Evolutionary conservation across 805 yeast genomes (phyloP), one percentile per base, ranked within the genome.

Genomic region (Debaryomyces maramus): DNA sequence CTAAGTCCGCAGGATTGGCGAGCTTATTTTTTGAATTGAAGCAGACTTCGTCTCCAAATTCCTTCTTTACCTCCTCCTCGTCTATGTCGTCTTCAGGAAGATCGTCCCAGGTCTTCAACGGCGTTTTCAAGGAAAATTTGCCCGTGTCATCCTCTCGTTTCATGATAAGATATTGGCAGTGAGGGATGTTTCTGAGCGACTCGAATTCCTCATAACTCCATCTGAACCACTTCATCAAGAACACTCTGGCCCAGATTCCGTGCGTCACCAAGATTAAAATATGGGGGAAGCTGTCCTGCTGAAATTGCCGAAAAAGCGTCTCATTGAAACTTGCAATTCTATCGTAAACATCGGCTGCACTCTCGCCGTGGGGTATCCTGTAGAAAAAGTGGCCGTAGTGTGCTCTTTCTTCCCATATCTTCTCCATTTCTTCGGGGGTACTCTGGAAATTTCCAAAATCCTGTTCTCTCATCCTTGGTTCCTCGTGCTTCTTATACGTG

Each of bases 261-360:
- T 90, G 97, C 4, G 96, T 85, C 29, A 90, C 96, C 30, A 90
- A 65, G 2, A 90, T 88, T 28, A 88, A 72, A 14, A 89, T 84
- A 43, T 79, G 78, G n/a, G 97, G 89, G 56, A 87, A 86, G 50
- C 78, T 73, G 13, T 76, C 81, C 33, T 69, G 59, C 44, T 78
- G 78, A 55, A 90, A 89, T 58, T 86, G 93, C 34, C 97, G 72
- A 56, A 83, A 88, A 28, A 90, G 61, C 0, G 95, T 80, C 60
- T 88, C 96, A 58, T 88, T 88, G 60, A 90, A 90, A 11, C 93
- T 85, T 2, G 96, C 86, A 46, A 90, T 84, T 34, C 97, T 71
- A 61, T 90, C 97, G 61, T 81, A 90, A 7, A 90, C 97, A 61
- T 90, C 97, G 0, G 97, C 97, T 0, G 97, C 97, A 52, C 93